These are phyloP conservation scores for Saitozyma podzolica DNA, from an alignment of 768 basidiomycete genomes.

Conservation along the genomic window DNA sequence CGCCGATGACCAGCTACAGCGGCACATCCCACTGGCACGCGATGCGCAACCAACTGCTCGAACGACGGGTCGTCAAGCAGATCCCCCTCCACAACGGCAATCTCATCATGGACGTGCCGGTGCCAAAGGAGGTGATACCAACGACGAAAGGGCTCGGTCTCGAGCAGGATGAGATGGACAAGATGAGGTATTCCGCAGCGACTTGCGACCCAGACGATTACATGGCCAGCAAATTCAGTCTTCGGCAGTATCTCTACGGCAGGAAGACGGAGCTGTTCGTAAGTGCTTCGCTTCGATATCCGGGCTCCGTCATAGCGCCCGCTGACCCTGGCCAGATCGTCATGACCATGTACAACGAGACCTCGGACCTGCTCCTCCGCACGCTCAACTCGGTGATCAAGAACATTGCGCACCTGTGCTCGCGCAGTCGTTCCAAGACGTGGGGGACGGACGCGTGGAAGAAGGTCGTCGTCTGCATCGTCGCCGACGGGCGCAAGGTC, in stretches of 20 bases:
- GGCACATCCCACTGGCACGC: constrained; percentile 42
- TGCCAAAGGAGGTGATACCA: constrained; percentile 75
- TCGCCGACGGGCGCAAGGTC: constrained; percentile 53
- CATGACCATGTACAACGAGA: constrained; percentile 51
- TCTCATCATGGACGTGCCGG: constrained; percentile 77
- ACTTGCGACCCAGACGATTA: constrained; percentile 50
- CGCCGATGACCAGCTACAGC: constrained; percentile 13
- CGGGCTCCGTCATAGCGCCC: too few species aligned
- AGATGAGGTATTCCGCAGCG: constrained; percentile 41
- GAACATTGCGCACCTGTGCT: constrained; percentile 54
- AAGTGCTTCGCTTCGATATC: constrained; percentile 11
- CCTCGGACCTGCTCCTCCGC: constrained; percentile 40
- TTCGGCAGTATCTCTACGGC: constrained; percentile 73
- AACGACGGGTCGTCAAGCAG: constrained; percentile 55
- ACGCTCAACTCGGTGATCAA: constrained; percentile 51
- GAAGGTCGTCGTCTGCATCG: constrained; percentile 54
- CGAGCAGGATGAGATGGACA: constrained; percentile 48
- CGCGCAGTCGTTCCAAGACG: constrained; percentile 48
- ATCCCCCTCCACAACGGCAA: constrained; percentile 80
- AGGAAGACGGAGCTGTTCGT: constrained; percentile 48
- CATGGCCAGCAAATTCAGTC: constrained; percentile 68
- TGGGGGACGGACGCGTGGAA: constrained; percentile 55
- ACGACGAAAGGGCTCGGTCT: constrained; percentile 29
- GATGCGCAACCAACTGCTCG: constrained; percentile 40
- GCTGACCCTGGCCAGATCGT: constrained; percentile 30